Evolutionary conservation across 768 basidiomycete species (phyloP), one percentile per base, ranked within the genome.

Genomic region (Rickenella mellea): DNA sequence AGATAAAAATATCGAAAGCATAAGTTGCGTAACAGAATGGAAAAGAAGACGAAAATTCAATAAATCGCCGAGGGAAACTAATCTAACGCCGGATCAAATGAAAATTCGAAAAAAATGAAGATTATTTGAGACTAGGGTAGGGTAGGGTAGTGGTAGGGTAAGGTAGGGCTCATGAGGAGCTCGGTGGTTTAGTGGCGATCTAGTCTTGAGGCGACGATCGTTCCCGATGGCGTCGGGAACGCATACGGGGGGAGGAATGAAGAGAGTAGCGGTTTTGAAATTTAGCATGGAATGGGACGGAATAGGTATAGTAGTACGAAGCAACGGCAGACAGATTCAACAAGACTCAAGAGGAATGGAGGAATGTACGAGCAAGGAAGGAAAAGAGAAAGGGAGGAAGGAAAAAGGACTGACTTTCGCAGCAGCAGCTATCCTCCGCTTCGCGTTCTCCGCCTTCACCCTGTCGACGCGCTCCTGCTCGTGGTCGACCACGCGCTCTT

Each of bases 401-500:
- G n/a, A 32, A 32, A 32, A 19, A 32, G 30, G 20, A 38, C 52
- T 15, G 31, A 89, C 93, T 71, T 77, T 77, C 46, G 83, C 82
- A 1, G 68, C 70, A 2, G 82, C 85, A 0, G 67, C 71, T 2
- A 67, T 70, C 40, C 82, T 70, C 39, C 80, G 78, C 21, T 63
- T 62, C 1, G 80, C 74, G 32, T 74, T 79, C 55, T 91, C 90
- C 42, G 66, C 64, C 57, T 90, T 92, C 51, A 90, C 58, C 14
- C 94, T 73, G 24, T 90, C 91, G 21, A 89, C 65, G 19, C 73
- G 71, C 51, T 94, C 93, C 50, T 83, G 78, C 55, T 98, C 94
- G 53, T 97, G 93, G 52, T 98, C 88, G 19, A 96, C 88, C 27
- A 74, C 70, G 22, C 69, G 72, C 62, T 89, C 89, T 39, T 76